Percentiles rank a stretch among this genome's conserved stretches.
Evolutionary conservation across 768 basidiomycete species (phyloP).

Genomic region (Pholiota molesta): DNA sequence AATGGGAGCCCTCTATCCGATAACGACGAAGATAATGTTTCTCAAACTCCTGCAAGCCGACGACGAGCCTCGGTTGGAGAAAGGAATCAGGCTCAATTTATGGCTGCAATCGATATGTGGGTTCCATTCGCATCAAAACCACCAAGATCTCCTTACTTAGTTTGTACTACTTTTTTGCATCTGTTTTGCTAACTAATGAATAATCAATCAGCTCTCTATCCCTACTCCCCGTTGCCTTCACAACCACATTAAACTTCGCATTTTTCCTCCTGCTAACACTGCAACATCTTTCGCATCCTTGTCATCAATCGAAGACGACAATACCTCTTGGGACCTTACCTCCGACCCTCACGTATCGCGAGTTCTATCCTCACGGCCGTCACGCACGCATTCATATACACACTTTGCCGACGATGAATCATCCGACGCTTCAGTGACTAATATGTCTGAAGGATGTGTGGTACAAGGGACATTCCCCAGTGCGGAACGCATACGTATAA

Average conservation of each 20-base stretch:
- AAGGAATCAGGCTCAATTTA: conserved; percentile 66
- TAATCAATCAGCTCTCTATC: conserved; percentile 60
- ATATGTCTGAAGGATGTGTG: conserved; percentile 61
- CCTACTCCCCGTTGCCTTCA: conserved; percentile 79
- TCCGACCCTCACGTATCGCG: conserved; percentile 79
- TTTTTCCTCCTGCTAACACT: conserved; percentile 62
- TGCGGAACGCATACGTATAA: conserved; percentile 71
- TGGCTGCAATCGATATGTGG: conserved; percentile 81
- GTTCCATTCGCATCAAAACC: conserved; percentile 70
- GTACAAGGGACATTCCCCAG: conserved; percentile 82
- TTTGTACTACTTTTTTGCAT: conserved; percentile 32
- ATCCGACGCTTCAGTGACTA: conserved; percentile 64
- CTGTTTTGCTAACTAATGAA: neutral
- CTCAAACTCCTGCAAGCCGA: conserved; percentile 33
- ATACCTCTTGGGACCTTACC: conserved; percentile 71
- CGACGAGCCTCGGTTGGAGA: conserved; percentile 64
- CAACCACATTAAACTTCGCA: conserved; percentile 73
- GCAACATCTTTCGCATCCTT: conserved; percentile 71
- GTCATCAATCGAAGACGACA: conserved; percentile 76
- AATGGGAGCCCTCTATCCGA: conserved; percentile 22
- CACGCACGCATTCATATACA: conserved; percentile 62
- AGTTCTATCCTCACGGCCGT: conserved; percentile 43
- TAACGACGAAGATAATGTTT: conserved; percentile 29
- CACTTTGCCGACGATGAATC: conserved; percentile 85
- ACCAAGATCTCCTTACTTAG: conserved; percentile 75